Percentiles rank a stretch among this genome's conserved stretches.
phyloP scores from a whole-genome alignment of 1,284 basidiomycete genomes.

The Ceratobasidium sp. region DNA sequence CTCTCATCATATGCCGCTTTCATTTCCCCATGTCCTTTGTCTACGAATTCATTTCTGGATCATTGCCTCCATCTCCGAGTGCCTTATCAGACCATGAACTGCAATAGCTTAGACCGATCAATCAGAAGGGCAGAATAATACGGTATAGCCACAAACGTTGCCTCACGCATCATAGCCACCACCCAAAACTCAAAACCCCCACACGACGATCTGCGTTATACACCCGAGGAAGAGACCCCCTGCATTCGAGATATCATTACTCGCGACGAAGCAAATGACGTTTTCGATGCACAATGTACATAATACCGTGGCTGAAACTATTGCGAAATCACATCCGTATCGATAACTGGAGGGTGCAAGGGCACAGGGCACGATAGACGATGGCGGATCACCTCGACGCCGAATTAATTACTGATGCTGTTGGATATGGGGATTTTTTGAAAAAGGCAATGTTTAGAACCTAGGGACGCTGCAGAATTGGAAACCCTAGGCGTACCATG shows the following conservation, averaged over 20 bases:
- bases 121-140: slow-evolving; percentile 8
- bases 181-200: slow-evolving; percentile 27
- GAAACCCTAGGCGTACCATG: not conserved
- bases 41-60: slow-evolving; percentile 26
- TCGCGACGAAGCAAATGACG: slow-evolving; percentile 10
- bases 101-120: slow-evolving; percentile 7
- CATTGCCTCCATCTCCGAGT: slow-evolving; percentile 1
- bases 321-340: slow-evolving; percentile 17
- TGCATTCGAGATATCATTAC: not conserved
- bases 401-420: slow-evolving; percentile 20
- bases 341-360: slow-evolving; percentile 1
- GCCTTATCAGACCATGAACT: slow-evolving; percentile 12
- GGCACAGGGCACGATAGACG: slow-evolving; percentile 21
- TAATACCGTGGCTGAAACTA: slow-evolving; percentile 15
- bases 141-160: slow-evolving; percentile 4
- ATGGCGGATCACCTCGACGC: slow-evolving; percentile 15
- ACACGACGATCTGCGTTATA: slow-evolving; percentile 15
- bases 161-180: not conserved
- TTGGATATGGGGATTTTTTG: slow-evolving; percentile 22
- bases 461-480: slow-evolving; percentile 11
- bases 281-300: slow-evolving; percentile 10
- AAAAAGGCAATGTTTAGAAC: slow-evolving; percentile 31
- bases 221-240: slow-evolving; percentile 7
- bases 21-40: slow-evolving; percentile 9
- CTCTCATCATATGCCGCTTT: slow-evolving; percentile 10